phyloP scores from a whole-genome alignment of 371 early-diverging fungal species.

The Apophysomyces trapeziformis region DNA sequence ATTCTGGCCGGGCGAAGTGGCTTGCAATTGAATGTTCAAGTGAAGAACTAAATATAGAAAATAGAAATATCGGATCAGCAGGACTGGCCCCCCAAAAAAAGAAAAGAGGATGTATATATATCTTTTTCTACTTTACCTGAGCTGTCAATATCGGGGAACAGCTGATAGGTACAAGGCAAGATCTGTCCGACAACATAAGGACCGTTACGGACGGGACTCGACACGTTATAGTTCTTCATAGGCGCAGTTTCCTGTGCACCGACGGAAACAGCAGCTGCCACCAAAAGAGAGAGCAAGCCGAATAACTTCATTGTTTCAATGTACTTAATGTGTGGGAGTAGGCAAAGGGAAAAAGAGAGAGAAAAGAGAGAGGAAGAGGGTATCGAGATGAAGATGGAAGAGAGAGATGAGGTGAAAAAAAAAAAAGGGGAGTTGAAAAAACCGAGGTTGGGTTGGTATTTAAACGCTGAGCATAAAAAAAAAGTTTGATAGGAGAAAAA shows the following conservation, averaged over 20 bases:
- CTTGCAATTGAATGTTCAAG: not conserved
- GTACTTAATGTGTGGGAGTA: not conserved
- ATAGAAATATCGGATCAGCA: not conserved
- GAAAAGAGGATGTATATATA: not conserved
- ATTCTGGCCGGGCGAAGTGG: conserved; percentile 8
- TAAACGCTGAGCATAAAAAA: conserved; percentile 1
- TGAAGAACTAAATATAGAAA: not conserved
- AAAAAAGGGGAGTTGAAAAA: not conserved
- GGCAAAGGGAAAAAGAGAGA: conserved; percentile 5
- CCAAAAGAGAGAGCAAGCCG: conserved; percentile 11
- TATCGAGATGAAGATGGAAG: conserved; percentile 4
- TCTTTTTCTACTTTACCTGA: conserved; percentile 22
- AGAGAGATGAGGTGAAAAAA: not conserved
- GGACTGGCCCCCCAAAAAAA: not conserved
- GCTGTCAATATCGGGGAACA: conserved; percentile 31
- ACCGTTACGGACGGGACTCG: conserved; percentile 40
- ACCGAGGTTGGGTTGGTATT: not conserved
- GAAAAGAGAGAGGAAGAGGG: not conserved
- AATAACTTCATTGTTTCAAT: conserved; percentile 12
- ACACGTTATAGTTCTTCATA: conserved; percentile 43
- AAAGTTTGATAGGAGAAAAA: not conserved
- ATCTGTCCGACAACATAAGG: conserved; percentile 44
- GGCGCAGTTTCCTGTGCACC: conserved; percentile 43
- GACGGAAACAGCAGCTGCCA: conserved; percentile 18
- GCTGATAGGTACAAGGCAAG: conserved; percentile 39